These are phyloP conservation scores for Mucor sp. DNA, from an alignment of 371 early-diverging fungal species.

Conservation along the genomic window DNA sequence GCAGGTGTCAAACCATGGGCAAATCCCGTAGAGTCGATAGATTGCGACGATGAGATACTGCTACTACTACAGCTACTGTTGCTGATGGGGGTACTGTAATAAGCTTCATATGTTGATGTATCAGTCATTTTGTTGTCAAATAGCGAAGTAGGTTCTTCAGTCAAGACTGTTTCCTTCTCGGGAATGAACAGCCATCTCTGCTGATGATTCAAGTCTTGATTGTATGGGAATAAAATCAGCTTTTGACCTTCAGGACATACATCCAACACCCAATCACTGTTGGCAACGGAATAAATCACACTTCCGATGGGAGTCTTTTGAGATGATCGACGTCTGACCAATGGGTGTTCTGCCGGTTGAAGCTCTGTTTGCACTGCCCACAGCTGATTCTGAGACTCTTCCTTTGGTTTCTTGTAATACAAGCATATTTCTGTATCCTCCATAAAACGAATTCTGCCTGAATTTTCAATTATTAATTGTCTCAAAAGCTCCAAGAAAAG, in stretches of 20 bases:
- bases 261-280: conserved; percentile 49
- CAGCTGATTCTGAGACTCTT: conserved; percentile 35
- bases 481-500: background rate
- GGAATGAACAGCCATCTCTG: conserved; percentile 33
- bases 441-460: conserved; percentile 35
- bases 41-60: background rate
- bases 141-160: conserved; percentile 19
- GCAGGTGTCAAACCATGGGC: conserved; percentile 35
- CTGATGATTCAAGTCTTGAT: background rate
- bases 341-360: conserved; percentile 1
- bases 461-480: background rate
- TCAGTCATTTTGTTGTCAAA: background rate
- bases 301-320: conserved; percentile 16
- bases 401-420: conserved; percentile 23
- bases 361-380: conserved; percentile 32
- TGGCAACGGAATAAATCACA: conserved; percentile 32
- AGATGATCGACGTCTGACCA: background rate
- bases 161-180: conserved; percentile 23
- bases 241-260: conserved; percentile 15
- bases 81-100: background rate
- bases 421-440: conserved; percentile 46
- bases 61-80: background rate
- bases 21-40: conserved; percentile 10
- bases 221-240: conserved; percentile 10
- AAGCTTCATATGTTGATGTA: background rate